Evolutionary conservation across 495 filamentous ascomycete genomes (phyloP).

Genomic region (Aspergillus ellipticus): DNA sequence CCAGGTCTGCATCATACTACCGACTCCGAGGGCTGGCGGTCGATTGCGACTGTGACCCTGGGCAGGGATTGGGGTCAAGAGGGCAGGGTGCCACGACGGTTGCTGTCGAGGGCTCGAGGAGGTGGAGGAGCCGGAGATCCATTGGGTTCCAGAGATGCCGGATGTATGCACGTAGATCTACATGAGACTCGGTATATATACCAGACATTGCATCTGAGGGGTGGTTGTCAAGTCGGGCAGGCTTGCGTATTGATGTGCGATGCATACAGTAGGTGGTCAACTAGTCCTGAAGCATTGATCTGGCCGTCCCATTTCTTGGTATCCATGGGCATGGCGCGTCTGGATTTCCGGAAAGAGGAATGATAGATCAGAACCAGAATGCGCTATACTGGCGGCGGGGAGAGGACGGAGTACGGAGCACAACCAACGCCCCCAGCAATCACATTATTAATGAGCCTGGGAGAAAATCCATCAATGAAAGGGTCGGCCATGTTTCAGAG

Average conservation of each 20-base stretch:
- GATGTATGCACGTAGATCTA: neutral
- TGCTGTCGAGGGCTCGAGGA: neutral
- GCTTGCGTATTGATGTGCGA: neutral
- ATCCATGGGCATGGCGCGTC: neutral
- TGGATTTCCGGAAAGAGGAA: neutral
- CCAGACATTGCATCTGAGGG: neutral
- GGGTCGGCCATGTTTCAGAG: neutral
- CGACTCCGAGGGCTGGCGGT: no score
- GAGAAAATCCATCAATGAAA: neutral
- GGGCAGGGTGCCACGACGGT: neutral
- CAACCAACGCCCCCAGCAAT: neutral
- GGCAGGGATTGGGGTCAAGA: neutral
- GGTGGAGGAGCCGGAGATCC: neutral
- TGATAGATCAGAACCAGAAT: neutral
- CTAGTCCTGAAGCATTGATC: neutral
- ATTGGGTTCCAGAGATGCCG: conserved; percentile 1
- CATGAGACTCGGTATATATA: neutral
- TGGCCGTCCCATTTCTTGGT: neutral
- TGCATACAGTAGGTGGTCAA: neutral
- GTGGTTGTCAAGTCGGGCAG: neutral
- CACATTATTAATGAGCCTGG: neutral
- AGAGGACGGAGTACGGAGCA: no score
- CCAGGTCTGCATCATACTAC: neutral
- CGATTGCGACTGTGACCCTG: neutral
- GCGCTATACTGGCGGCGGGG: neutral